Percentiles rank a stretch among this genome's conserved stretches.
These are phyloP conservation scores for Trichosanthes cucumerina DNA, from an alignment of 306 rosid species.

Conservation along the genomic window DNA sequence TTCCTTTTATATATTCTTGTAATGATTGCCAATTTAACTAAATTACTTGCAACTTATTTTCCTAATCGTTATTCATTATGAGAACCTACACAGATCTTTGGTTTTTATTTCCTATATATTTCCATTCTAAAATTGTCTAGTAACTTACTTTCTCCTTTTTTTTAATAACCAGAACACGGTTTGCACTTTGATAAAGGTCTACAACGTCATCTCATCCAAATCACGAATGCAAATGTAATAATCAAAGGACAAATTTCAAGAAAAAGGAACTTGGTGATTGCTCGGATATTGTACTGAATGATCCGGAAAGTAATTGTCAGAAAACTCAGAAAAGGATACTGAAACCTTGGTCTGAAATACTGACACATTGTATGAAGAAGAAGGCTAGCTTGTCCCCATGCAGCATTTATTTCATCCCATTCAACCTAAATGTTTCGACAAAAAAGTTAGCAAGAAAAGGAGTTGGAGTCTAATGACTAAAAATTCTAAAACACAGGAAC, in stretches of 20 bases:
- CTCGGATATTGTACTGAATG: neutral
- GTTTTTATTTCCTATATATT: neutral
- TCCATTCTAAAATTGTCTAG: neutral
- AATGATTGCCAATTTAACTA: neutral
- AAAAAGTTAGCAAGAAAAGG: conserved; percentile 12
- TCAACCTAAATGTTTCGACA: conserved; percentile 52
- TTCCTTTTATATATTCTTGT: neutral
- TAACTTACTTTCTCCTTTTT: neutral
- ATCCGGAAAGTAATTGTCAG: neutral
- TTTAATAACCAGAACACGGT: neutral
- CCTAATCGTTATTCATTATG: neutral
- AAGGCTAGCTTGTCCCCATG: conserved; percentile 99
- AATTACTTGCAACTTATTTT: neutral
- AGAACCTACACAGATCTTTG: neutral
- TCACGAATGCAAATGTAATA: neutral
- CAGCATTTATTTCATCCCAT: conserved; percentile 99
- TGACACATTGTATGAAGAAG: conserved; percentile 99
- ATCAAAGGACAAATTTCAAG: neutral
- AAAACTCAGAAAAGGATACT: conserved; percentile 33
- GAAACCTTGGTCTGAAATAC: conserved; percentile 81
- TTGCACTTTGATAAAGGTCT: neutral
- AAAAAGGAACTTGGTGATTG: neutral
- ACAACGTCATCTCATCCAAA: neutral
- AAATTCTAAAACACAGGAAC: conserved; percentile 17
- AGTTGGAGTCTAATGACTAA: neutral